Evolutionary conservation across 768 basidiomycete species (phyloP).

Genomic region (Lanmaoa pseudosensibilis): DNA sequence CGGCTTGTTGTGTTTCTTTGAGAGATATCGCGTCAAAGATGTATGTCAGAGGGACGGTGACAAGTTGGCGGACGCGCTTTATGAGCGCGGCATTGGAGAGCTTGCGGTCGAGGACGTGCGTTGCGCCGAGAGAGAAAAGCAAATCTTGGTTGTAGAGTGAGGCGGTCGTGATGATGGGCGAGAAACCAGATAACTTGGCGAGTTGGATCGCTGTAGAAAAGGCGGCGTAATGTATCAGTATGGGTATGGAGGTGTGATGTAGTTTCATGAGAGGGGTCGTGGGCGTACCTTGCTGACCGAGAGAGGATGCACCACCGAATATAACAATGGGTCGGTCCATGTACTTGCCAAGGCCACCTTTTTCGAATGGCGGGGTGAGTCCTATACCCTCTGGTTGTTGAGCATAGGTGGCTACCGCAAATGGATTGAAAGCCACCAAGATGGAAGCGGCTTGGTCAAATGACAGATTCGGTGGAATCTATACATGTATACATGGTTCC

Average conservation of each 20-base stretch:
- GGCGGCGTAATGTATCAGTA: too few species aligned
- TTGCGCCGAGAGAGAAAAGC: constrained; percentile 37
- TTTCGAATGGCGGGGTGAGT: constrained; percentile 30
- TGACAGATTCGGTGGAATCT: constrained; percentile 36
- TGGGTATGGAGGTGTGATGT: too few species aligned
- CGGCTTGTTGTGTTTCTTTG: constrained; percentile 34
- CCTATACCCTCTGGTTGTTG: constrained; percentile 27
- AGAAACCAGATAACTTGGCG: constrained; percentile 33
- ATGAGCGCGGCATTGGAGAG: constrained; percentile 15
- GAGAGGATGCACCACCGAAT: constrained; percentile 37
- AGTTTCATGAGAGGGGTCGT: too few species aligned
- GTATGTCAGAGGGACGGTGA: background rate
- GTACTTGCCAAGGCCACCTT: constrained; percentile 31
- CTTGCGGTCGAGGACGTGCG: constrained; percentile 34
- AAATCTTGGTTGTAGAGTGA: constrained; percentile 32
- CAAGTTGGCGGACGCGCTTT: constrained; percentile 2
- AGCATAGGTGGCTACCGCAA: constrained; percentile 35
- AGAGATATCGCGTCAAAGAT: constrained; percentile 33
- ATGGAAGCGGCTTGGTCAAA: constrained; percentile 40
- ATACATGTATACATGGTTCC: background rate
- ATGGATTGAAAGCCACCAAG: constrained; percentile 33
- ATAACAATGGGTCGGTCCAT: constrained; percentile 33
- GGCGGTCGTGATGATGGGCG: constrained; percentile 40
- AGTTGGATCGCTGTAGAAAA: constrained; percentile 32
- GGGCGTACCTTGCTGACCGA: constrained; percentile 37